Evolutionary conservation across 2,329 filamentous ascomycete genomes (phyloP).

Genomic region (Exophiala calicioides): DNA sequence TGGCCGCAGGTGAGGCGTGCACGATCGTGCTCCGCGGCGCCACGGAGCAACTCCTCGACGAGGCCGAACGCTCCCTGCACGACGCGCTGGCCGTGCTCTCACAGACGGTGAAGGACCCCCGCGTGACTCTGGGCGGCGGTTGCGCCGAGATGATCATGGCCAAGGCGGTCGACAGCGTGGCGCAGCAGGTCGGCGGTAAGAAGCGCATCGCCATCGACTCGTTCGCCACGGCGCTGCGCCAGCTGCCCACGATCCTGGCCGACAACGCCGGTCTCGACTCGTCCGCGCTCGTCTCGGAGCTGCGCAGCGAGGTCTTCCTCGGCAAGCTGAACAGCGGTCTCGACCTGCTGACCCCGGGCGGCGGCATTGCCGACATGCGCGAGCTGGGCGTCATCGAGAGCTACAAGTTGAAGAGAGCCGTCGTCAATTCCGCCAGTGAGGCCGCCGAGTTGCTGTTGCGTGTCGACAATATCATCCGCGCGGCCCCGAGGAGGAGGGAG

Average conservation of each 20-base stretch:
- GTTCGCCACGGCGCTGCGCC: conserved; percentile 84
- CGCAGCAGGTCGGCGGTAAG: conserved; percentile 94
- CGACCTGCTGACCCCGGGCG: conserved; percentile 84
- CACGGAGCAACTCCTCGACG: conserved; percentile 93
- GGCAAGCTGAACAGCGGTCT: conserved; percentile 90
- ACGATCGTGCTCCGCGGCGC: conserved; percentile 95
- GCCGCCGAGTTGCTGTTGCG: conserved; percentile 92
- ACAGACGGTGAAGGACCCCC: conserved; percentile 91
- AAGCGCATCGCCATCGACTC: conserved; percentile 89
- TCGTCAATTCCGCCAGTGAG: conserved; percentile 93
- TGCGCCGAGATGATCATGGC: conserved; percentile 99
- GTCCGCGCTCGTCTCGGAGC: conserved; percentile 84
- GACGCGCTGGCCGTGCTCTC: conserved; percentile 95
- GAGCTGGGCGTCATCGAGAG: conserved; percentile 94
- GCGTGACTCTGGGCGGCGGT: conserved; percentile 90
- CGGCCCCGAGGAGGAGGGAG: conserved; percentile 80
- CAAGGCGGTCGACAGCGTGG: conserved; percentile 91
- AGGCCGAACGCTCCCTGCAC: conserved; percentile 93
- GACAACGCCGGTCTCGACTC: conserved; percentile 97
- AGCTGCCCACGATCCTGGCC: conserved; percentile 92
- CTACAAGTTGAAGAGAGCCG: conserved; percentile 98
- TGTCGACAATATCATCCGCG: conserved; percentile 97
- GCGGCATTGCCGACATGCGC: conserved; percentile 92
- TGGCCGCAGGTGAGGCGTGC: conserved; percentile 89
- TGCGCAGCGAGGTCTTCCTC: conserved; percentile 92